Evolutionary conservation across 1,139 yeast species (phyloP).

Genomic region (Groenewaldozyma sp.): DNA sequence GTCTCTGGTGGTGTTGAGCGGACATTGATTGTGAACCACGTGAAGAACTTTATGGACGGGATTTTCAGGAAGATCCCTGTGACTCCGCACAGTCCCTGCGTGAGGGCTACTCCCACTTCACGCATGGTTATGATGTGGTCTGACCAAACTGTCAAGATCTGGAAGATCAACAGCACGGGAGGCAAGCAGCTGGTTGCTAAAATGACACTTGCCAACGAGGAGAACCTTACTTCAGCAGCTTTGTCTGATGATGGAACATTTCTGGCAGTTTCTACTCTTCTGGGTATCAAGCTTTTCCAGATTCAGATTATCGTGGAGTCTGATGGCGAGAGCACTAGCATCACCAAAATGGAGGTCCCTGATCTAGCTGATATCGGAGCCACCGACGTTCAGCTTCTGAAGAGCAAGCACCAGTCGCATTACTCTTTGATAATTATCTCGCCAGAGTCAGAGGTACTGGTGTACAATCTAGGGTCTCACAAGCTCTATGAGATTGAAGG

Average conservation of each 20-base stretch:
- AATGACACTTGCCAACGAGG: slow-evolving; percentile 64
- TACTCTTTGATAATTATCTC: slow-evolving; percentile 46
- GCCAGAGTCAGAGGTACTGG: slow-evolving; percentile 54
- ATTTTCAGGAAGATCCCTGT: slow-evolving; percentile 62
- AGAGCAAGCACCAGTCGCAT: slow-evolving; percentile 16
- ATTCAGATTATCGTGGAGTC: slow-evolving; percentile 7
- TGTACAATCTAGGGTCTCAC: slow-evolving; percentile 33
- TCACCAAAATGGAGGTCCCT: slow-evolving; percentile 28
- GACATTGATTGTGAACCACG: slow-evolving; percentile 61
- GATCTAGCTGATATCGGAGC: slow-evolving; percentile 47
- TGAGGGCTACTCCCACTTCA: slow-evolving; percentile 40
- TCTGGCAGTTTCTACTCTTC: slow-evolving; percentile 62
- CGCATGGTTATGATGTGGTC: slow-evolving; percentile 67
- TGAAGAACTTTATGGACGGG: slow-evolving; percentile 61
- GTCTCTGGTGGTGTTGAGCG: slow-evolving; percentile 90
- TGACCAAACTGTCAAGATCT: slow-evolving; percentile 71
- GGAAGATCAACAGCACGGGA: slow-evolving; percentile 45
- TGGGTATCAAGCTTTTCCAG: slow-evolving; percentile 60
- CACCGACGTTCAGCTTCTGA: slow-evolving; percentile 35
- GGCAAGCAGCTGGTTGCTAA: slow-evolving; percentile 52
- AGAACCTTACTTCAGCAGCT: slow-evolving; percentile 65
- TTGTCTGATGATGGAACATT: slow-evolving; percentile 57
- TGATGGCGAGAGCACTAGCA: slow-evolving; percentile 10
- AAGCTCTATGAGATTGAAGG: slow-evolving; percentile 26
- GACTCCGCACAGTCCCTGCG: slow-evolving; percentile 48